Evolutionary conservation across 2,329 filamentous ascomycete genomes (phyloP).

Genomic region (Fusarium veterinarium): DNA sequence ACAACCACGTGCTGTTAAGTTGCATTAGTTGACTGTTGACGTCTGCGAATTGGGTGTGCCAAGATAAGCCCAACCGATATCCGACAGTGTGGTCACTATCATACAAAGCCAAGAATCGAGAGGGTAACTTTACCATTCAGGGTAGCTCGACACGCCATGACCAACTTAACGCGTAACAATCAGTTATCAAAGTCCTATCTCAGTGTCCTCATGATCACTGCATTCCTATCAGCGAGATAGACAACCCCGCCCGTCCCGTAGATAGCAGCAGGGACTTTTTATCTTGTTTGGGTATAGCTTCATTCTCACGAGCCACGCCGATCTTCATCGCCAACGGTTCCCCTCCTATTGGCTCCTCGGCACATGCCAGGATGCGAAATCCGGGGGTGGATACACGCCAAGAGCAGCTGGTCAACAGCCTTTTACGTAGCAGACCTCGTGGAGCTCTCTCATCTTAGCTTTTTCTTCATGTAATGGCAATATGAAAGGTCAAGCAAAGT

Average conservation of each 20-base stretch:
- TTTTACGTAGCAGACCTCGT: slow-evolving; percentile 5
- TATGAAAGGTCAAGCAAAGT: slow-evolving; percentile 31
- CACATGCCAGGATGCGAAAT: slow-evolving; percentile 10
- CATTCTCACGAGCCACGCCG: background rate
- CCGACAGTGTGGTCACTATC: background rate
- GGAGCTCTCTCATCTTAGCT: background rate
- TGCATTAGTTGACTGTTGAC: background rate
- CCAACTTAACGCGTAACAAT: background rate
- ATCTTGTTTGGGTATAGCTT: slow-evolving; percentile 27
- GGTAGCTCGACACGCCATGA: background rate
- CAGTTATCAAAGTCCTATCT: background rate
- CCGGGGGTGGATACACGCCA: slow-evolving; percentile 11
- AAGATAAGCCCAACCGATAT: background rate
- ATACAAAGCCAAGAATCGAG: background rate
- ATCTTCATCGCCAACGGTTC: slow-evolving; percentile 2
- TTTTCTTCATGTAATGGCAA: background rate
- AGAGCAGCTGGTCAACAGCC: background rate
- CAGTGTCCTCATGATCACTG: slow-evolving; percentile 9
- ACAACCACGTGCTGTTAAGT: background rate
- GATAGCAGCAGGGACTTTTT: slow-evolving; percentile 31
- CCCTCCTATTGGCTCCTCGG: slow-evolving; percentile 19
- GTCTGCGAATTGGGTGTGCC: background rate
- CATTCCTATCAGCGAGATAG: slow-evolving; percentile 1
- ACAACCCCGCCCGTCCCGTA: slow-evolving; percentile 14
- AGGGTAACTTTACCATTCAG: slow-evolving; percentile 3